Base-by-base conservation (phyloP, 83 land plant species). In the Picea engelmannii region DNA sequence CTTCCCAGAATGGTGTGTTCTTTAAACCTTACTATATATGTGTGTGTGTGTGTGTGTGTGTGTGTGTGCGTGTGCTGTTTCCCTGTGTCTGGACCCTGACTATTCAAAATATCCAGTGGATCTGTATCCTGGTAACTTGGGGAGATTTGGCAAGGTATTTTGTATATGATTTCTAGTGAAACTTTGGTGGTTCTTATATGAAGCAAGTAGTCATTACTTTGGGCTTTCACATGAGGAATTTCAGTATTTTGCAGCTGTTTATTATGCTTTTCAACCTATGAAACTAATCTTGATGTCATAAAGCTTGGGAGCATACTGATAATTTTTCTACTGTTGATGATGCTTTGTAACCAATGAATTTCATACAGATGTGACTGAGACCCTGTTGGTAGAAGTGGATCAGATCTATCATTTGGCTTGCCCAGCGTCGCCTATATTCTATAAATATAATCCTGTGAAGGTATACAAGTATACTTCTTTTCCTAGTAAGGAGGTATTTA, bases 391-490 rank as follows among this genome's bases (percentile, higher is more conserved):
- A 70, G 82, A 81, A 62, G 82, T 81, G 12, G 78, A 81, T 81
- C 82, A 81, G 42, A 81, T 81, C 31, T 81, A 81, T 73, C 92
- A 90, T 80, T 83, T 90, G 38, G 91, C 91, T 77, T 90, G 91
- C 74, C 91, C 91, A 60, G 90, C 91, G 12, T 90, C 91, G 55
- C 89, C 91, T 38, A 89, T 90, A 70, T 90, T 84, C 60, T 89
- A 88, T 84, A 90, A 90, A 78, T 84, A 90, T 77, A 90, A 90
- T 82, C 92, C 91, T 82, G 91, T 90, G 67, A 90, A 90, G 90
- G 92, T 88, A 76, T 49, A 49, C 55, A 49, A 49, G 11, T 49
- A 10, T 49, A 49, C 1, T 49, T 49, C 11, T 49, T 49, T 49
- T 49, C 55, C 55, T 13, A 58, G 60, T 15, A 58, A 55, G 52